Percentiles rank a stretch among this genome's conserved stretches.
These are phyloP conservation scores for Zopfia rhizophila DNA, from an alignment of 2,329 filamentous ascomycete genomes.

Conservation along the genomic window DNA sequence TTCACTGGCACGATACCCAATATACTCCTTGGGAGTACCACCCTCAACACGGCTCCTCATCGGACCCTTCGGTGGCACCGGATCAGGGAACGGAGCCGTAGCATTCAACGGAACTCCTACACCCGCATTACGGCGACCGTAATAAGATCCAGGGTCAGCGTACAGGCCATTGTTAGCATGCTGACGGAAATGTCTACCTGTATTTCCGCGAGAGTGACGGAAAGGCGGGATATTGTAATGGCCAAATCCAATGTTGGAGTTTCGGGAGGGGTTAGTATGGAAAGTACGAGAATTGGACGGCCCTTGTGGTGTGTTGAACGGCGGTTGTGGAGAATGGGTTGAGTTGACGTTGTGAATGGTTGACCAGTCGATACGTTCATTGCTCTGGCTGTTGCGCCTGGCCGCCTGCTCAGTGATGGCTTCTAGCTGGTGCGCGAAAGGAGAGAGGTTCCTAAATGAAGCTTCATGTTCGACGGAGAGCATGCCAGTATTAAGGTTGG, in stretches of 20 bases:
- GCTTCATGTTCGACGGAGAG: too few relatives aligned
- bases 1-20: too few relatives aligned
- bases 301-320: too few relatives aligned
- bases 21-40: slow-evolving; percentile 2
- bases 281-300: too few relatives aligned
- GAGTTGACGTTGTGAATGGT: slow-evolving; percentile 5
- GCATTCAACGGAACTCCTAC: slow-evolving; percentile 42
- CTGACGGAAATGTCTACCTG: not conserved
- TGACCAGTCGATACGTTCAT: slow-evolving; percentile 5
- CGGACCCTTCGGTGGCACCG: slow-evolving; percentile 36
- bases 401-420: slow-evolving; percentile 24
- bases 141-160: not conserved
- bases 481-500: too few relatives aligned
- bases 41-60: not conserved
- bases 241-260: too few relatives aligned
- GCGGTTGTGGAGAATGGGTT: not conserved
- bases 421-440: slow-evolving; percentile 28
- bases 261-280: too few relatives aligned
- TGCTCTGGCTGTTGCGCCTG: slow-evolving; percentile 3
- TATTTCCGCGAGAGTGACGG: slow-evolving; percentile 8
- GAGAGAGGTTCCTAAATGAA: not conserved
- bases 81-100: slow-evolving; percentile 43
- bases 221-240: slow-evolving; percentile 23
- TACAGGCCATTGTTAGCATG: slow-evolving; percentile 3
- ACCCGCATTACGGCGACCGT: not conserved